Percentiles rank a stretch among this genome's conserved stretches.
Conservation (phyloP, 352 stramenopile genomes). For the Globisporangium viniferum region DNA sequence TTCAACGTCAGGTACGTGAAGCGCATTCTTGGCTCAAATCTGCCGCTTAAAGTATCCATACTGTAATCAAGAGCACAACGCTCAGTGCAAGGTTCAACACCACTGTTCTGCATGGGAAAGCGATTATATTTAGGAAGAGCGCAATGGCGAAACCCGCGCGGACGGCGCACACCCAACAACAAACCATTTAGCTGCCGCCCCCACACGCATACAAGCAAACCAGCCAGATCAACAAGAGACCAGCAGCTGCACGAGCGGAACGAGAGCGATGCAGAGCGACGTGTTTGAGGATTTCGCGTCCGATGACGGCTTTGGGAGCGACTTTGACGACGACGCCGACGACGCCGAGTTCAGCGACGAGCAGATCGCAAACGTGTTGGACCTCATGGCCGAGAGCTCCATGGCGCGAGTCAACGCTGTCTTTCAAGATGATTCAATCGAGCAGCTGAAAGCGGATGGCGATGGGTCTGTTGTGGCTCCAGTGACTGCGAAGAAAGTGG, state of each 20-base stretch:
- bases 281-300: slow-evolving; percentile 52
- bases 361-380: slow-evolving; percentile 36
- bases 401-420: slow-evolving; percentile 5
- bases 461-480: not conserved
- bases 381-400: slow-evolving; percentile 32
- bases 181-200: not conserved
- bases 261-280: slow-evolving; percentile 22
- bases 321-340: slow-evolving; percentile 27
- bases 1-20: not conserved
- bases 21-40: not conserved
- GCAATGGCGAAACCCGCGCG: not conserved
- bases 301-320: slow-evolving; percentile 17
- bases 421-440: too few species aligned
- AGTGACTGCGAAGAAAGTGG: not conserved
- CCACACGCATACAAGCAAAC: not conserved
- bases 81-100: not conserved
- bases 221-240: not conserved
- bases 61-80: not conserved
- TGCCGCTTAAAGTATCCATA: not conserved
- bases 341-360: slow-evolving; percentile 37
- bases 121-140: not conserved
- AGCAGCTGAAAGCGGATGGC: not conserved
- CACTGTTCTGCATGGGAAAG: not conserved
- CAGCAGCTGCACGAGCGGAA: not conserved
- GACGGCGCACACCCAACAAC: not conserved